Evolutionary conservation across 108 stramenopile genomes (phyloP).

Genomic region (Nitzschia putrida): DNA sequence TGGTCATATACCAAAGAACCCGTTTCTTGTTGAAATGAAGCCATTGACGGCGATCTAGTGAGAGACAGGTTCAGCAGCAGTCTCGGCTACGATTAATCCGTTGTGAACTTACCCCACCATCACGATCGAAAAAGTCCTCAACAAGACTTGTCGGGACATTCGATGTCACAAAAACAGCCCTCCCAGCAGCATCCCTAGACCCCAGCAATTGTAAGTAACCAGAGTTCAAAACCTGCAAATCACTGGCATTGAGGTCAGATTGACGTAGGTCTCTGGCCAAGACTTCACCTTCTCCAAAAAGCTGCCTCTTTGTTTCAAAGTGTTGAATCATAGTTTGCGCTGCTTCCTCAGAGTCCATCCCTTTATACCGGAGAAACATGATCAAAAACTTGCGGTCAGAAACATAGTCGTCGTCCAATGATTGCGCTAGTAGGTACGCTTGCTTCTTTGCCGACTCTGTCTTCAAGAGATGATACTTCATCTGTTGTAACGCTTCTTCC

Average conservation of each 20-base stretch:
- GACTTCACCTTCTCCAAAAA: slow-evolving; percentile 31
- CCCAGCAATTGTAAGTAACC: neutral
- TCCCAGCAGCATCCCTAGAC: neutral
- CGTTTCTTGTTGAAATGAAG: neutral
- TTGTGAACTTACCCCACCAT: neutral
- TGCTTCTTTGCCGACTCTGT: neutral
- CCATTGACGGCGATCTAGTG: neutral
- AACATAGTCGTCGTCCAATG: slow-evolving; percentile 25
- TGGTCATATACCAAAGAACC: neutral
- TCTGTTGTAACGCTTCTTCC: neutral
- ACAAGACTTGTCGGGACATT: neutral
- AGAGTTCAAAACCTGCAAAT: neutral
- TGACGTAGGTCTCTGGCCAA: neutral
- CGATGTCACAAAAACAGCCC: slow-evolving; percentile 1
- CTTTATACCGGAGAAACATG: slow-evolving; percentile 40
- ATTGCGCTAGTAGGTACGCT: slow-evolving; percentile 20
- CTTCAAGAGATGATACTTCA: slow-evolving; percentile 2
- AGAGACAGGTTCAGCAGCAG: neutral
- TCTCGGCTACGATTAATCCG: slow-evolving; percentile 14
- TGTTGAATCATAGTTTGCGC: slow-evolving; percentile 23
- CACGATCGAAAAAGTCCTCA: neutral
- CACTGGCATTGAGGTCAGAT: neutral
- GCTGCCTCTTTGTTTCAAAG: slow-evolving; percentile 33
- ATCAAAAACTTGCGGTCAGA: slow-evolving; percentile 29
- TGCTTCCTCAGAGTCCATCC: slow-evolving; percentile 28